phyloP scores from a whole-genome alignment of 306 rosid species.

The Clitoria ternatea region DNA sequence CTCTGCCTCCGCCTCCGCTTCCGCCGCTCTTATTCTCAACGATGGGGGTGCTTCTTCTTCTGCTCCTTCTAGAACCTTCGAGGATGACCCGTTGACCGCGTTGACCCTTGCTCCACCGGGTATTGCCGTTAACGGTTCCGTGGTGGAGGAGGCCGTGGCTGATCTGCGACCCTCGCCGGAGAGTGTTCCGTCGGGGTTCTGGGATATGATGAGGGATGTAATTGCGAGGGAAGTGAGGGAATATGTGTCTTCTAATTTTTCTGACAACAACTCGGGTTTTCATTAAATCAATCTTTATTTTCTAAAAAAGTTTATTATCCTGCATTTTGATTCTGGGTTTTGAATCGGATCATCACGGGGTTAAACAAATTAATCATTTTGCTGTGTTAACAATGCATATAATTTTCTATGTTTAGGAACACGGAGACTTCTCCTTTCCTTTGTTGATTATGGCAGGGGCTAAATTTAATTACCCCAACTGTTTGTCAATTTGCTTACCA shows the following conservation, averaged over 20 bases:
- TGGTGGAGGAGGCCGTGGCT: neutral
- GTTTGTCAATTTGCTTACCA: no score
- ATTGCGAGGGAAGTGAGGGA: slow-evolving; percentile 89
- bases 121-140: neutral
- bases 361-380: neutral
- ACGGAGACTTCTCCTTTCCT: no score
- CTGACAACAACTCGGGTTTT: slow-evolving; percentile 52
- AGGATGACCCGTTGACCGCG: slow-evolving; percentile 76
- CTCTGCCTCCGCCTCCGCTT: no score
- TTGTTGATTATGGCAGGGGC: no score
- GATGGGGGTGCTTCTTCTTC: slow-evolving; percentile 4
- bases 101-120: slow-evolving; percentile 96
- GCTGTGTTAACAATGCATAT: slow-evolving; percentile 7
- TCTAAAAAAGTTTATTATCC: neutral
- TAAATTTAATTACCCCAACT: no score
- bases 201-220: slow-evolving; percentile 82
- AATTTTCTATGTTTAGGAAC: no score
- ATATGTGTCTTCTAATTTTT: slow-evolving; percentile 60
- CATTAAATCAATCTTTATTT: slow-evolving; percentile 5
- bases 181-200: slow-evolving; percentile 58
- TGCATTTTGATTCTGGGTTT: neutral
- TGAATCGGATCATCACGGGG: neutral
- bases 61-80: neutral
- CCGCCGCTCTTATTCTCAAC: neutral
- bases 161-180: slow-evolving; percentile 20